Evolutionary conservation across 2,329 filamentous ascomycete species (phyloP).

Genomic region (Botrytis deweyae): DNA sequence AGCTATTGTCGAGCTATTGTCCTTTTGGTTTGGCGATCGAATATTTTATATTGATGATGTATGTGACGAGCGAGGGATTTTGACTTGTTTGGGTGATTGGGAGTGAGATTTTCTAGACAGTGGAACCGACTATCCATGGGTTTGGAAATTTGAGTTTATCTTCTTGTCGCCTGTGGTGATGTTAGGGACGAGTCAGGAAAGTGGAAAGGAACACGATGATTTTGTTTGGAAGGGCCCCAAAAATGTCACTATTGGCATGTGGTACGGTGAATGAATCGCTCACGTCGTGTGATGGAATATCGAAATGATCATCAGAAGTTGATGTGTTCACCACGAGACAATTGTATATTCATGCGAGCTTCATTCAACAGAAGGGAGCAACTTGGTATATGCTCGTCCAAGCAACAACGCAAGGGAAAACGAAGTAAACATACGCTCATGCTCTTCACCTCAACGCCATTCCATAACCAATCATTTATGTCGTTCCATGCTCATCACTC

Average conservation of each 20-base stretch:
- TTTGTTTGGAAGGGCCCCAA: neutral
- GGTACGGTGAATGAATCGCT: neutral
- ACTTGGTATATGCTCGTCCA: neutral
- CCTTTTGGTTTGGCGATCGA: neutral
- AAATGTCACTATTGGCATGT: neutral
- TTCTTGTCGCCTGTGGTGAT: neutral
- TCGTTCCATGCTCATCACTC: neutral
- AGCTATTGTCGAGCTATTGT: neutral
- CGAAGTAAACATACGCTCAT: neutral
- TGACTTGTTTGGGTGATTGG: neutral
- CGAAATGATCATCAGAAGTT: neutral
- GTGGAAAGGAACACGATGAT: too few species aligned
- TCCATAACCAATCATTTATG: neutral
- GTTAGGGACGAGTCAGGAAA: neutral
- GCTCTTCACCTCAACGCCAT: neutral
- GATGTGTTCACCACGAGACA: neutral
- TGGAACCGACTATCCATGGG: neutral
- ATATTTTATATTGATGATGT: neutral
- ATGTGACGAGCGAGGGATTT: neutral
- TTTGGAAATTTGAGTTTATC: neutral
- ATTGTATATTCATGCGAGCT: neutral
- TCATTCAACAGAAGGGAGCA: neutral
- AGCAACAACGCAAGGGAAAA: neutral
- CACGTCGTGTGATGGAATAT: slow-evolving; percentile 2
- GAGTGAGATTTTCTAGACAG: neutral